phyloP scores from a whole-genome alignment of 2,329 filamentous ascomycete species.

The Talaromyces sp. region DNA sequence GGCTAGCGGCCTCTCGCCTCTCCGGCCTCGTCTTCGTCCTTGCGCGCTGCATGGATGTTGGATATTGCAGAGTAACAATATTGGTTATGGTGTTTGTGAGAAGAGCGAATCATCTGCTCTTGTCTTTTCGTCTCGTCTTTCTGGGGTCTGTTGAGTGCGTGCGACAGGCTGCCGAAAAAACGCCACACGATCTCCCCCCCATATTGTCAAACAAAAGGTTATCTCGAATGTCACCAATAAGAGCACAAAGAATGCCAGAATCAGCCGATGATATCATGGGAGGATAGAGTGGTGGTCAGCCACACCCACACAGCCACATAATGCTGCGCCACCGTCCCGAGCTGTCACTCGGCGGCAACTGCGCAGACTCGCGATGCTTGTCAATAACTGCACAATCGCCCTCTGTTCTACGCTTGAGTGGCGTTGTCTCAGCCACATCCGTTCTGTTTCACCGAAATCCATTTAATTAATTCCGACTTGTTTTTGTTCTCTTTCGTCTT shows the following conservation, averaged over 20 bases:
- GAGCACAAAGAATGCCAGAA: not conserved
- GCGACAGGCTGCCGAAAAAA: not conserved
- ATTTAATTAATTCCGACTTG: not conserved
- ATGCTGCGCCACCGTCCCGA: not conserved
- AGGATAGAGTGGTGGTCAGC: not conserved
- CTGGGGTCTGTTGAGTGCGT: too few species aligned
- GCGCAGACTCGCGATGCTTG: not conserved
- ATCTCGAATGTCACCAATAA: not conserved
- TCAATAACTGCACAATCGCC: not conserved
- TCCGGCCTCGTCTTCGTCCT: not conserved
- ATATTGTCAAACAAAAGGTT: not conserved
- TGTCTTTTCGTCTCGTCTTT: not conserved
- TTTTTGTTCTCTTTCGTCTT: not conserved
- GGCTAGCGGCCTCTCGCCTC: not conserved
- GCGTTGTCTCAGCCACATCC: not conserved
- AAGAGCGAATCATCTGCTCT: too few species aligned
- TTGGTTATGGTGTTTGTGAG: too few species aligned
- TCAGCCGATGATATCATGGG: not conserved
- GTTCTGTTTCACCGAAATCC: not conserved
- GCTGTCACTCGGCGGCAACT: not conserved
- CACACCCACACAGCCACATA: not conserved
- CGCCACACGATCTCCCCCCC: too few species aligned
- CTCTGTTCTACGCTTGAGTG: not conserved
- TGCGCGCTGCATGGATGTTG: not conserved
- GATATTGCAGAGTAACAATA: too few species aligned